Percentiles rank a stretch among this genome's conserved stretches.
phyloP scores from a whole-genome alignment of 768 basidiomycete genomes.

The Auricularia sp. region DNA sequence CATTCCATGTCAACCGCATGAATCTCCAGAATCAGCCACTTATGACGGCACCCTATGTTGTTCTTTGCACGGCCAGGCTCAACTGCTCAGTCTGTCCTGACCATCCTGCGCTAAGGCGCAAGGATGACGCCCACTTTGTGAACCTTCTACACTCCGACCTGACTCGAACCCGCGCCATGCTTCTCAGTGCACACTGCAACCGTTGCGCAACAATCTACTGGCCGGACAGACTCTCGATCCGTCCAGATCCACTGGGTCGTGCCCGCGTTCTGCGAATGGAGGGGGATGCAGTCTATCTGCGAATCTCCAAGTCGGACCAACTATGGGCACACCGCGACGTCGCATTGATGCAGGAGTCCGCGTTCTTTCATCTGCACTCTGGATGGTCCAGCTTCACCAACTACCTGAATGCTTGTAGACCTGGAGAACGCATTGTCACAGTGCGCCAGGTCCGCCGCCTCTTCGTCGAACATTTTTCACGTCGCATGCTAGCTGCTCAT shows the following conservation, averaged over 20 bases:
- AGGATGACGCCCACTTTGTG: neutral
- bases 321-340: constrained; percentile 4
- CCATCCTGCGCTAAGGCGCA: neutral
- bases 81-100: neutral
- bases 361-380: constrained; percentile 16
- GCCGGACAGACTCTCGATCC: neutral
- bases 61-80: neutral
- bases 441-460: constrained; percentile 17
- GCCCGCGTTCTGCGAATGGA: neutral
- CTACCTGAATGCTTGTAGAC: constrained; percentile 14
- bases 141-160: neutral
- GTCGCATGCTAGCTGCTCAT: constrained; percentile 15
- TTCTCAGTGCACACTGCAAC: neutral
- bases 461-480: constrained; percentile 20
- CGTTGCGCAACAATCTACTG: neutral
- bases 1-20: too few relatives aligned
- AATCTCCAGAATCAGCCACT: neutral
- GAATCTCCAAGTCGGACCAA: neutral
- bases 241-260: neutral
- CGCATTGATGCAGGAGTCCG: constrained; percentile 17
- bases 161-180: neutral
- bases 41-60: neutral
- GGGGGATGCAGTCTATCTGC: neutral
- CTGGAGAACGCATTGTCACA: constrained; percentile 8
- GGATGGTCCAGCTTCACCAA: constrained; percentile 22